Base-by-base conservation (phyloP, 225 moss, liverwort and hornwort genomes). In the Bryum argenteum region DNA sequence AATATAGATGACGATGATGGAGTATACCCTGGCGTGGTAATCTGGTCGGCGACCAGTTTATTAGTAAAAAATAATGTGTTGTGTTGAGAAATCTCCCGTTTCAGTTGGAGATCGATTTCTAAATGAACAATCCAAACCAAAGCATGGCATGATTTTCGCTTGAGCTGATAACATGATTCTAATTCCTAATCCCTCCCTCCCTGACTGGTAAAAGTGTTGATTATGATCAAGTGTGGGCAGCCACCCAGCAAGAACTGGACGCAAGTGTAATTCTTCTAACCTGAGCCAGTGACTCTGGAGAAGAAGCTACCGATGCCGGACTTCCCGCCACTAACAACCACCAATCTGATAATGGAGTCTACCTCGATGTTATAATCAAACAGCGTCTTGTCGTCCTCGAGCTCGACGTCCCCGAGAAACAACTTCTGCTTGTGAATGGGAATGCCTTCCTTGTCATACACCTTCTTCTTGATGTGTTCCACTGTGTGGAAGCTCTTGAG, bases 241-340 rank as follows among this genome's bases (percentile, higher is more conserved):
- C 3, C 33, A 33, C 3, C 71, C 67, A 67, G 43, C 33, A 70
- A 58, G 72, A 58, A 76, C 67, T 61, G 38, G 38, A 16, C 21
- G 41, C 44, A 33, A 73, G 69, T 66, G 50, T n/a, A 57, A 47
- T 48, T 41, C 61, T 72, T 68, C 83, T 83, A 76, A 79, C 83
- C 76, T 83, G 83, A 73, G 70, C 85, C 69, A 10, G 71, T 85
- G 79, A 85, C 71, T 74, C 73, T 82, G 66, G 85, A 82, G 73
- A 85, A 76, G 79, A 85, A 78, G 75, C 72, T 72, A 74, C 73
- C 58, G 66, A 82, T 57, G 73, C 85, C 58, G 38, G 82, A 79
- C 71, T 82, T 85, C 43, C 72, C 76, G 67, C 73, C 44, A 59
- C 73, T 76, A 55, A 51, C 26, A 56, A 79, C 75, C 82, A 85